These are phyloP conservation scores for Penicillium pulvis DNA, from an alignment of 495 filamentous ascomycete species.

Conservation along the genomic window DNA sequence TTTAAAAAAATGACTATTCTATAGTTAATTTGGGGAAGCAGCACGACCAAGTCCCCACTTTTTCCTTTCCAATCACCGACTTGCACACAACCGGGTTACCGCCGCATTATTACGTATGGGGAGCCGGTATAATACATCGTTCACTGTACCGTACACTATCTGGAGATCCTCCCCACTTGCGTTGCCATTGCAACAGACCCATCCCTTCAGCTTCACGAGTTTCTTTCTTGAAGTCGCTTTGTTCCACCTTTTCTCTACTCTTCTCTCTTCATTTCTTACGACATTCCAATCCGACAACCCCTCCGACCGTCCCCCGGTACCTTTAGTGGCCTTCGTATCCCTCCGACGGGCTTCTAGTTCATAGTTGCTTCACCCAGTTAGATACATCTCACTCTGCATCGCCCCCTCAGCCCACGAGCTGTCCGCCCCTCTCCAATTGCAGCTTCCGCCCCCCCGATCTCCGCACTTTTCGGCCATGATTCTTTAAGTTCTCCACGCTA, in stretches of 20 bases:
- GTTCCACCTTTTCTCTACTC: conserved; percentile 32
- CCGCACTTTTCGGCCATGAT: conserved; percentile 19
- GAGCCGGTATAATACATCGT: neutral
- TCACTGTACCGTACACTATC: conserved; percentile 27
- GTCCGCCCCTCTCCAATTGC: conserved; percentile 26
- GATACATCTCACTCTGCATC: conserved; percentile 6
- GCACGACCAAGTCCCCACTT: conserved; percentile 1
- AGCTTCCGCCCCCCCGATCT: conserved; percentile 19
- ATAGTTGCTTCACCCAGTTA: conserved; percentile 2
- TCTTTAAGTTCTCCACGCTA: conserved; percentile 13
- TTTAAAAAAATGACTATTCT: neutral
- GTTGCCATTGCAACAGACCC: conserved; percentile 57
- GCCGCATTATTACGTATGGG: conserved; percentile 14
- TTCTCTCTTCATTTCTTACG: conserved; percentile 19
- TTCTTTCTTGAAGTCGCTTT: conserved; percentile 39
- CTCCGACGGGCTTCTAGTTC: neutral
- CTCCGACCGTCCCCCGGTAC: conserved; percentile 2
- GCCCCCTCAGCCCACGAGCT: conserved; percentile 31
- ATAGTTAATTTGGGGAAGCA: neutral
- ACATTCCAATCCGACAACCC: conserved; percentile 17
- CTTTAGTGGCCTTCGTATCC: neutral
- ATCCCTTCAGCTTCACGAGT: conserved; percentile 53
- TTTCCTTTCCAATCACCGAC: neutral
- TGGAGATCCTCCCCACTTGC: conserved; percentile 53
- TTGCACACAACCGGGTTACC: neutral